Conservation (phyloP, 352 stramenopile genomes). For the Bremia lactucae region DNA sequence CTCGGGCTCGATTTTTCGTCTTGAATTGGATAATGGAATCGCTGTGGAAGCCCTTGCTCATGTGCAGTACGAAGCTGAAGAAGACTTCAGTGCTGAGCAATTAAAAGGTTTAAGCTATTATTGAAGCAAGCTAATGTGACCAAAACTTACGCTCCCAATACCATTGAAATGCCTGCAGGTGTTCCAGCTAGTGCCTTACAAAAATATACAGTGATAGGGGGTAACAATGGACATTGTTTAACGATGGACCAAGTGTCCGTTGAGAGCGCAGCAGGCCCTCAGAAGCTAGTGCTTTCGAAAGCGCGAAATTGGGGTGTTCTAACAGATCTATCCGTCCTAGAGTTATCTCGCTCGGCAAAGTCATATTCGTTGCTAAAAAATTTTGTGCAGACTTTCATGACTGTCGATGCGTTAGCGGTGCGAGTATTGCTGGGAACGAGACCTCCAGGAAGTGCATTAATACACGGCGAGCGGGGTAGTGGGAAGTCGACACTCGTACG, state of each 20-base stretch:
- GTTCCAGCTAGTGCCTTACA: constrained; percentile 40
- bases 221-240: constrained; percentile 19
- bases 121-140: not conserved
- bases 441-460: constrained; percentile 44
- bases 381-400: constrained; percentile 40
- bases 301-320: constrained; percentile 2
- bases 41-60: constrained; percentile 23
- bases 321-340: constrained; percentile 18
- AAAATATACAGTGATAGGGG: constrained; percentile 48
- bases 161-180: constrained; percentile 18
- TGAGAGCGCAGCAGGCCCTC: constrained; percentile 13
- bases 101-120: constrained; percentile 28
- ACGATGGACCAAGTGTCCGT: constrained; percentile 24
- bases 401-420: constrained; percentile 31
- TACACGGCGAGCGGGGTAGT: constrained; percentile 63
- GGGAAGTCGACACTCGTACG: constrained; percentile 71
- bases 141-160: not conserved
- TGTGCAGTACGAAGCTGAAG: constrained; percentile 33
- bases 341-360: constrained; percentile 33
- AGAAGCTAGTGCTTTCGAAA: constrained; percentile 19
- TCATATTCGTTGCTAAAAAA: constrained; percentile 34
- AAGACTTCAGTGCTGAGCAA: constrained; percentile 27
- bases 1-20: constrained; percentile 23
- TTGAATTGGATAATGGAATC: constrained; percentile 8
- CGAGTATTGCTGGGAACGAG: constrained; percentile 52